Evolutionary conservation across 2,329 filamentous ascomycete species (phyloP).

Genomic region (Epichloe baconii): DNA sequence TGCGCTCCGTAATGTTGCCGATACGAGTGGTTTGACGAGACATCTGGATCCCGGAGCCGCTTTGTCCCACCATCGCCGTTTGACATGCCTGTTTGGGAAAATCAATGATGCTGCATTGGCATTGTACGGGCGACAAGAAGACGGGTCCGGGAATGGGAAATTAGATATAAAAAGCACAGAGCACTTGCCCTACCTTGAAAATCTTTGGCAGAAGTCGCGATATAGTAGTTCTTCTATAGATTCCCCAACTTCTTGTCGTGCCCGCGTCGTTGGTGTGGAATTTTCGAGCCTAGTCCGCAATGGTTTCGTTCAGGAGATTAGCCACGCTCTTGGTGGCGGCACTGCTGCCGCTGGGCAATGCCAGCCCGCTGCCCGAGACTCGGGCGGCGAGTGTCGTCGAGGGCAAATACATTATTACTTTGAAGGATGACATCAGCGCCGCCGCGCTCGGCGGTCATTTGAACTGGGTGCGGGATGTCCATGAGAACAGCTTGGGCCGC

Average conservation of each 20-base stretch:
- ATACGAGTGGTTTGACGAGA: background rate
- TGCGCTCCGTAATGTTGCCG: background rate
- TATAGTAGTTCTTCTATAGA: too few species aligned
- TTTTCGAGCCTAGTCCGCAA: background rate
- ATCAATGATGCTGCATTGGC: background rate
- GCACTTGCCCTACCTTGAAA: too few species aligned
- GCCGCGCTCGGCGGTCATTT: constrained; percentile 22
- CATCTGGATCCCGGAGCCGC: background rate
- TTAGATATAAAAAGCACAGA: background rate
- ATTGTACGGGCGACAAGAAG: background rate
- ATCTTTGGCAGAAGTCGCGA: too few species aligned
- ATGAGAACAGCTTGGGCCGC: constrained; percentile 19
- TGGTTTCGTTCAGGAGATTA: background rate
- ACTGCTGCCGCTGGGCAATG: background rate
- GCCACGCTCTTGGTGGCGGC: background rate
- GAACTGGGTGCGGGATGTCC: constrained; percentile 18
- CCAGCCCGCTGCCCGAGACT: background rate
- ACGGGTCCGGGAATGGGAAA: background rate
- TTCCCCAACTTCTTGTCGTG: background rate
- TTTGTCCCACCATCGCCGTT: background rate
- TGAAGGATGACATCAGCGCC: constrained; percentile 23
- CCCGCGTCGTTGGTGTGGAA: background rate
- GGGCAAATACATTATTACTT: constrained; percentile 32
- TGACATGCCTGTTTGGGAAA: background rate
- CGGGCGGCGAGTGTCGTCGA: constrained; percentile 14